A percentile compares a stretch with the other conserved stretches of the same genome.
Evolutionary conservation across 495 filamentous ascomycete species (phyloP).

Genomic region (Pyronema omphalodes): DNA sequence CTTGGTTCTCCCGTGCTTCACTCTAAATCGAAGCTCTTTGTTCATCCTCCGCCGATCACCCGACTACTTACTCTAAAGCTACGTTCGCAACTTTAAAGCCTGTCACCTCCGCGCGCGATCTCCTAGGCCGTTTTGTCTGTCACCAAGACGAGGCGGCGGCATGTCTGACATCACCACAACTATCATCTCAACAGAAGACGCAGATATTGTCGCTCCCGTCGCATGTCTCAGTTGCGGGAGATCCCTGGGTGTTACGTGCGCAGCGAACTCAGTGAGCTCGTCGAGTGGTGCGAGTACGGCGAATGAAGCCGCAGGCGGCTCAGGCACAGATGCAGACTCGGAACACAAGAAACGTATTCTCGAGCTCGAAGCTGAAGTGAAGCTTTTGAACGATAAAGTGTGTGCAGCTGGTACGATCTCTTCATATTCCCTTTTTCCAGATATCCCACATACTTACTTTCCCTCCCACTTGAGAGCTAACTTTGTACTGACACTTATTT

Average conservation of each 20-base stretch:
- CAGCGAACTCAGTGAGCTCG: too few relatives aligned
- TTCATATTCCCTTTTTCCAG: background rate
- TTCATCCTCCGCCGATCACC: background rate
- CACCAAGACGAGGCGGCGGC: background rate
- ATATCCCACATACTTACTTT: background rate
- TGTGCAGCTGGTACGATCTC: conserved; percentile 47
- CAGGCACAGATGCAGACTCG: too few relatives aligned
- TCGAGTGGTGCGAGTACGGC: too few relatives aligned
- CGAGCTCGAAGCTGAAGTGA: conserved; percentile 8
- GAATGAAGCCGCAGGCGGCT: too few relatives aligned
- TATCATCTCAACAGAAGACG: background rate
- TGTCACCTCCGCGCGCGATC: background rate
- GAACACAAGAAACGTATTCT: background rate
- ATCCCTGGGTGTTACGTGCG: too few relatives aligned
- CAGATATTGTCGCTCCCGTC: too few relatives aligned
- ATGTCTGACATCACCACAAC: background rate
- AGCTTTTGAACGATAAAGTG: conserved; percentile 54
- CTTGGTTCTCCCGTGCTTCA: background rate
- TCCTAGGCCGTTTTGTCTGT: background rate
- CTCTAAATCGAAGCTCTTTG: background rate
- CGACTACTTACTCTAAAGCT: background rate
- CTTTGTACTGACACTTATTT: background rate
- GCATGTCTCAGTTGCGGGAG: too few relatives aligned
- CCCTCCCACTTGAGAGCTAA: too few relatives aligned
- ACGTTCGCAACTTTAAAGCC: background rate